Evolutionary conservation across 2,329 filamentous ascomycete genomes (phyloP).

Genomic region (Trichoderma sp.): DNA sequence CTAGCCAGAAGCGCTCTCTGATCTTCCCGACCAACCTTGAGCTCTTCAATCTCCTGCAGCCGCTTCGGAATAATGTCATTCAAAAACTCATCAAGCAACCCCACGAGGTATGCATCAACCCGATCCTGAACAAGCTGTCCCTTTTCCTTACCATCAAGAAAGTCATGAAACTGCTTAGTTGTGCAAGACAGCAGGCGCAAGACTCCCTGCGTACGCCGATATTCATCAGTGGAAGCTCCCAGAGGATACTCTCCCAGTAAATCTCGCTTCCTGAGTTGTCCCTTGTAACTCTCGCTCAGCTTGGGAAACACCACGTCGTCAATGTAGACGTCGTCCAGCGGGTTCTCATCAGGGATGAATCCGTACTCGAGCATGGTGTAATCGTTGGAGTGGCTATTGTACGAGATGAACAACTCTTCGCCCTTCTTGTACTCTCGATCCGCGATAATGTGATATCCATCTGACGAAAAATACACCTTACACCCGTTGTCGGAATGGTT

Average conservation of each 20-base stretch:
- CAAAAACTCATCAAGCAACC: not conserved
- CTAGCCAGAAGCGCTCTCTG: not conserved
- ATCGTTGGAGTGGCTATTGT: constrained; percentile 69
- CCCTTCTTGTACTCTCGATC: constrained; percentile 35
- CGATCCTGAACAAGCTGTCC: not conserved
- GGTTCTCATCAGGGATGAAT: constrained; percentile 47
- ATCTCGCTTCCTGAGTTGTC: constrained; percentile 41
- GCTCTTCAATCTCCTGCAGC: not conserved
- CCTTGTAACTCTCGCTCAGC: constrained; percentile 37
- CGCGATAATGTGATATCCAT: not conserved
- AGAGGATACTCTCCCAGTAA: constrained; percentile 52
- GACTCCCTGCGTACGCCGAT: constrained; percentile 54
- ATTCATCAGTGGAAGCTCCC: constrained; percentile 42
- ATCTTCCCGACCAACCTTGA: not conserved
- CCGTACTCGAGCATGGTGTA: constrained; percentile 68
- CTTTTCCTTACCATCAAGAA: constrained; percentile 37
- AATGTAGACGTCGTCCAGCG: constrained; percentile 48
- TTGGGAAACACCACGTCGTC: constrained; percentile 46
- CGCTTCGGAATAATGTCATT: not conserved
- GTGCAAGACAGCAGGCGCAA: constrained; percentile 39
- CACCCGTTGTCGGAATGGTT: constrained; percentile 12
- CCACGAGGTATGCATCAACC: not conserved
- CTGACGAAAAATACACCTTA: not conserved
- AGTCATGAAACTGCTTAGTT: constrained; percentile 38
- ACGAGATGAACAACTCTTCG: constrained; percentile 66